Evolutionary conservation across 805 yeast genomes (phyloP), one percentile per base, ranked within the genome.

Genomic region (Sugiyamaella americana): DNA sequence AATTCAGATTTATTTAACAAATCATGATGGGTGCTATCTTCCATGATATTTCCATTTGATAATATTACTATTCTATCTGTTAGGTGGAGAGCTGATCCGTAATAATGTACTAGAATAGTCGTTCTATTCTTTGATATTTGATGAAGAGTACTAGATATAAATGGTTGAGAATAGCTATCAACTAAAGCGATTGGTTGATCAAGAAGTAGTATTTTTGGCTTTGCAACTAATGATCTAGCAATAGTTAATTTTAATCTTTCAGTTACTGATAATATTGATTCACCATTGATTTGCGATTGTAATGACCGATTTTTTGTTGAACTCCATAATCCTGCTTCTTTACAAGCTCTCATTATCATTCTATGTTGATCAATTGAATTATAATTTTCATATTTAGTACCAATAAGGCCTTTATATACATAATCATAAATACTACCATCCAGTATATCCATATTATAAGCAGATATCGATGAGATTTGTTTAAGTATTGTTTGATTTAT

Each of bases 341-440:
- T 42, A 32, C 45, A 42, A 4, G 45, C 45, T 3, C 40, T n/a
- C 16, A 42, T 35, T 11, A 42, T 36, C 24, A 42, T 16, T 17
- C 45, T 35, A 30, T 42, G 45, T 37, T 42, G 45, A 4, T 23
- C 45, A 10, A 42, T n/a, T 13, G 26, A 16, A 23, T 34, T 40
- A 3, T 16, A 16, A 3, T 20, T 13, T 19, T 42, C 40, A 19
- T 30, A 32, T 19, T 32, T 42, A 18, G 45, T 42, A 16, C 45
- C 45, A 16, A 30, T 21, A 5, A 42, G 45, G 3, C 45, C 45
- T 36, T 21, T 16, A 10, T n/a, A 35, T 5, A 42, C 30, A 23
- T 42, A 24, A 3, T 42, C 45, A 32, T 42, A 42, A 13, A 42
- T 37, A 23, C 40, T 42, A 4, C 36, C 45, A 32, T 32, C 26